Evolutionary conservation across 163 green algal species (phyloP).

Genomic region (Coccomyxa subellipsoidea): DNA sequence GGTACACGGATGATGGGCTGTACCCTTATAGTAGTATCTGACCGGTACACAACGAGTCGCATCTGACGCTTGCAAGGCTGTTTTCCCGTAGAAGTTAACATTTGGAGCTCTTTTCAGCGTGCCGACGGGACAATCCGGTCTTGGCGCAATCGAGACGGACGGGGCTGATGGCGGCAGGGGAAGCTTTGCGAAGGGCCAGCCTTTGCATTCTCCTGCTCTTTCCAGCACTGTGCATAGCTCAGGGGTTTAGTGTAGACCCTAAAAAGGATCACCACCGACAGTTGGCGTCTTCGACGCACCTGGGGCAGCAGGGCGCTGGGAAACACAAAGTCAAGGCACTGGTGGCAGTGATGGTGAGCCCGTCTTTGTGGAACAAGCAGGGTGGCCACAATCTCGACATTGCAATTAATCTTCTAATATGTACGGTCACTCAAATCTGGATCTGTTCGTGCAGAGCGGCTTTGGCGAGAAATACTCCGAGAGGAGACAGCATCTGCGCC

Average conservation of each 20-base stretch:
- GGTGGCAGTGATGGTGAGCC: background rate
- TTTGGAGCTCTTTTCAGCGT: too few species aligned
- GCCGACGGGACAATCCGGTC: too few species aligned
- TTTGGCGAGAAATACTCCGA: conserved; percentile 8
- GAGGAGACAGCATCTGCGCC: background rate
- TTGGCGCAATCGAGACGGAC: too few species aligned
- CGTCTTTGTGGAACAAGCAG: too few species aligned
- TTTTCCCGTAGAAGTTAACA: too few species aligned
- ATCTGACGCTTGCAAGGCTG: too few species aligned
- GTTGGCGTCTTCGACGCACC: background rate
- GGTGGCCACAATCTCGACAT: too few species aligned
- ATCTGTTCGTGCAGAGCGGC: conserved; percentile 11
- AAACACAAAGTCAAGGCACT: background rate
- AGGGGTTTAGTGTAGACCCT: background rate
- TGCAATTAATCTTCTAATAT: too few species aligned
- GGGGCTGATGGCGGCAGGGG: background rate
- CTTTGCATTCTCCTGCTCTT: background rate
- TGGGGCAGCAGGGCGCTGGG: too few species aligned
- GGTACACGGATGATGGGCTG: background rate
- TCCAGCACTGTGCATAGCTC: background rate
- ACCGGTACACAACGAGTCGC: background rate
- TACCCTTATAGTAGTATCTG: background rate
- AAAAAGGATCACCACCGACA: background rate
- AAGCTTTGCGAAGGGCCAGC: background rate
- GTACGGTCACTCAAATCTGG: too few species aligned